Evolutionary conservation across 345 rosid species (phyloP), one percentile per base, ranked within the genome.

Genomic region (Eucalyptus pauciflora): DNA sequence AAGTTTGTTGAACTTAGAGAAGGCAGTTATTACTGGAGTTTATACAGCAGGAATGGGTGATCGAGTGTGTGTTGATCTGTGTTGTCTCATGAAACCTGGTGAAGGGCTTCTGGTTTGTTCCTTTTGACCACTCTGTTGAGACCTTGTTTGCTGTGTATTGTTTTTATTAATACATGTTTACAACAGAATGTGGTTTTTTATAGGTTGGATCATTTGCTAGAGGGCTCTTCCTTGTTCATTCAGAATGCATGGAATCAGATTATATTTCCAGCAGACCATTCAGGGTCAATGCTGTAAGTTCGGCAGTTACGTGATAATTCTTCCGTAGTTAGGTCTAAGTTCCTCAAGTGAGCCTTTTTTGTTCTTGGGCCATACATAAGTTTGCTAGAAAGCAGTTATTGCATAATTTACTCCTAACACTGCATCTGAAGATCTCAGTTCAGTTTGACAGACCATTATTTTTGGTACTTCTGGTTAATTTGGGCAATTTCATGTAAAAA

Each of bases 161-260:
- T 60, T 18, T 80, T 86, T 41, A 33, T 46, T 49, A 46, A n/a
- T 25, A 79, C 16, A 87, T 88, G 45, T 50, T 86, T 17, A 17
- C 69, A 86, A 62, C 20, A 7, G 27, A 15, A 49, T 87, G 64
- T 49, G 20, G 29, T 25, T 17, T 46, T 76, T 81, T 43, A n/a
- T 89, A 95, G 99, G 98, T 96, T 87, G 99, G 98, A 87, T 97
- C 99, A 69, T 95, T 97, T 91, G 99, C 98, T 18, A 96, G 97
- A 90, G 99, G 98, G 93, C 94, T 96, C 54, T 97, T 95, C 92
- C 96, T 97, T 89, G 96, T 96, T 91, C 99, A 96, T 87, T 97
- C 98, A 14, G 98, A 97, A 88, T 96, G 99, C 92, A 89, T 97
- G 93, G 96, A 97, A 91, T 96, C 96, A 64, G 95, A 93, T 90